Percentiles rank a stretch among this genome's conserved stretches.
Conservation (phyloP, 108 stramenopile species). For the Nitzschia sp. region DNA sequence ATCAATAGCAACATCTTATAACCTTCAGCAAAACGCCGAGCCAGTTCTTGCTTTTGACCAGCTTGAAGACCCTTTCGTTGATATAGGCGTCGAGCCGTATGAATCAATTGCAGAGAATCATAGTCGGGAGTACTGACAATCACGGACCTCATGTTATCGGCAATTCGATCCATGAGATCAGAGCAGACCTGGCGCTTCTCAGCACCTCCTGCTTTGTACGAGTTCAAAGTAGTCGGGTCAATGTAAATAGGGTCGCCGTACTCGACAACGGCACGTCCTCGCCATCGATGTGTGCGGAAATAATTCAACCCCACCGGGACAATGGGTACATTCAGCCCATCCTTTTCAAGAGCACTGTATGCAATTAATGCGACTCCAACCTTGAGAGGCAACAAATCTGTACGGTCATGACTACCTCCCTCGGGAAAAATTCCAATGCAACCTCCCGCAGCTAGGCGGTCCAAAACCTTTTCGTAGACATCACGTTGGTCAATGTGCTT, state of each 20-base stretch:
- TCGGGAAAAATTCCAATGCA: slow-evolving; percentile 97
- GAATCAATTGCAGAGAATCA: slow-evolving; percentile 87
- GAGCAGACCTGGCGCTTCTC: slow-evolving; percentile 79
- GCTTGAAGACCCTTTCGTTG: slow-evolving; percentile 53
- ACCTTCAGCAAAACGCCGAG: slow-evolving; percentile 90
- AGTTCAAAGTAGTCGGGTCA: slow-evolving; percentile 63
- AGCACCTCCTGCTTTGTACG: slow-evolving; percentile 67
- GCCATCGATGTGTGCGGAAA: slow-evolving; percentile 91
- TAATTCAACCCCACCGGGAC: slow-evolving; percentile 98
- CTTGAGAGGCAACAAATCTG: slow-evolving; percentile 96
- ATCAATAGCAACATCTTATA: slow-evolving; percentile 78
- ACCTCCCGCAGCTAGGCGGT: slow-evolving; percentile 71
- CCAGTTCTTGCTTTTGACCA: slow-evolving; percentile 88
- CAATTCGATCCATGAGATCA: slow-evolving; percentile 75
- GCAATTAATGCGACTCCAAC: slow-evolving; percentile 97
- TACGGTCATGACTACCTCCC: slow-evolving; percentile 97
- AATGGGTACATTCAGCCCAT: slow-evolving; percentile 89
- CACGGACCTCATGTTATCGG: slow-evolving; percentile 90
- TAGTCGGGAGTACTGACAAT: slow-evolving; percentile 95
- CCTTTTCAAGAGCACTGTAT: slow-evolving; percentile 86
- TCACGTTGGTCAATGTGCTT: slow-evolving; percentile 78
- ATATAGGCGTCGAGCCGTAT: slow-evolving; percentile 91
- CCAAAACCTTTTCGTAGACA: slow-evolving; percentile 84
- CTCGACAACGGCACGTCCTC: slow-evolving; percentile 86
- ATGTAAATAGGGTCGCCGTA: slow-evolving; percentile 82